phyloP scores from a whole-genome alignment of 2,329 filamentous ascomycete genomes.

The Cyanodermella asteris region DNA sequence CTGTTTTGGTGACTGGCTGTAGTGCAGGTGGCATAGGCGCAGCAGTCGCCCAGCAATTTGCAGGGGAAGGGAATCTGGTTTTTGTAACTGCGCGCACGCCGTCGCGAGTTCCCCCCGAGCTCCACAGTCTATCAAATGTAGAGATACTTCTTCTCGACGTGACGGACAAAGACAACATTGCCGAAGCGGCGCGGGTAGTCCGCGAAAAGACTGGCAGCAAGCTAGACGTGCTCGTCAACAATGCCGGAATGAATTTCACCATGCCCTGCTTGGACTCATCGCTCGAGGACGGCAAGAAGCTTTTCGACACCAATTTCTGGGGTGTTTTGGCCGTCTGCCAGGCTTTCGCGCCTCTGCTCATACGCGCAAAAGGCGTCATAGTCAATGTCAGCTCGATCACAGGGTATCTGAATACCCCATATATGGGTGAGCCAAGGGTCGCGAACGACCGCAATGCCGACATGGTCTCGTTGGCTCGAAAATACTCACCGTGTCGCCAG shows the following conservation, averaged over 20 bases:
- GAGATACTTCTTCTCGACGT: no score
- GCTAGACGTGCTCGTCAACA: slow-evolving; percentile 22
- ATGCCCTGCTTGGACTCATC: slow-evolving; percentile 18
- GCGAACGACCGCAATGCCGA: no score
- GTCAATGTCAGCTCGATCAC: slow-evolving; percentile 11
- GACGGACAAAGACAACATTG: no score
- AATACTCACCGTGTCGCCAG: neutral
- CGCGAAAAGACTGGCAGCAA: slow-evolving; percentile 13
- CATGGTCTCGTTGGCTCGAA: no score
- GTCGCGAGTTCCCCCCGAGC: no score
- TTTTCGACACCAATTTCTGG: slow-evolving; percentile 24
- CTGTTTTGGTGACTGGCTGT: slow-evolving; percentile 20
- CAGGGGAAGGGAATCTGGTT: slow-evolving; percentile 15
- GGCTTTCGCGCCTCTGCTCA: slow-evolving; percentile 14
- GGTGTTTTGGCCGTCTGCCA: slow-evolving; percentile 16
- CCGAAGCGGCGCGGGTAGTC: slow-evolving; percentile 8
- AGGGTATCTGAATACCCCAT: slow-evolving; percentile 1
- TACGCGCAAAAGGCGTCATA: slow-evolving; percentile 9
- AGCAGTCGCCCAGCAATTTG: slow-evolving; percentile 16
- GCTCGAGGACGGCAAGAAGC: slow-evolving; percentile 13
- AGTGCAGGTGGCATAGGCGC: slow-evolving; percentile 18
- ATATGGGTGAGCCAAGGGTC: slow-evolving; percentile 5
- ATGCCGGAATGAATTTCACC: slow-evolving; percentile 16
- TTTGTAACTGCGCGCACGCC: slow-evolving; percentile 17
- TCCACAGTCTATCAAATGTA: no score